Base-by-base conservation (phyloP, 768 basidiomycete genomes). In the Trametopsis cervina region DNA sequence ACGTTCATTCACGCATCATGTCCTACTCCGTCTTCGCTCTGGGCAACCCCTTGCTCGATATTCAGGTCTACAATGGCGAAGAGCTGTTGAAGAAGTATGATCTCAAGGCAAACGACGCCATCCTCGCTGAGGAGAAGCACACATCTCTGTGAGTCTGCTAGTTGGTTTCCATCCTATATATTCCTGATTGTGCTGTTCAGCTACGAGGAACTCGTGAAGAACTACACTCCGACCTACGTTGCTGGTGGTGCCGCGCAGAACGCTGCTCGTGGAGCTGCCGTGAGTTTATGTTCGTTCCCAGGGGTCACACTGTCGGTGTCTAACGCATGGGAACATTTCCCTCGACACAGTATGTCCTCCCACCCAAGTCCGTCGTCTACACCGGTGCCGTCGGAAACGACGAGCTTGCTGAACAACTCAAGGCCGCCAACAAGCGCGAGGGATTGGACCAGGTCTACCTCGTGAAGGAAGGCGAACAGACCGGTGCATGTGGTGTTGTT, bases 241-340 rank as follows among this genome's bases (percentile, higher is more conserved):
- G 95, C 96, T 45, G 96, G 96, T 51, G 96, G 96, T 59, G 95
- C 96, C 23, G 81, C 90, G 23, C 96, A 99, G 66, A 99, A 99
- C 62, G 81, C 94, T 60, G 94, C 95, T 48, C 88, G 96, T 42
- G 94, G 83, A 55, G 96, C 95, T 57, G 93, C 96, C 39, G 95
- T 96, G 66, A 52, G 91, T 68, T n/a, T 17, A 40, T 41, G 29
- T 15, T 33, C 29, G 29, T 33, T 15, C 29, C 15, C 29, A 33
- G 40, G 22, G 21, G 42, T 54, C 27, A 11, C 33, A 7, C 27
- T 6, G n/a, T n/a, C n/a, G 29, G 29, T 7, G 7, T 15, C 29
- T 15, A 33, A 33, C 29, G 29, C 29, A 33, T 33, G 29, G 29
- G 29, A 33, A 33, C 29, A 33, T 7, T 15, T 7, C 15, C 15